Evolutionary conservation across 768 basidiomycete species (phyloP).

Genomic region (Leucogyrophana mollusca): DNA sequence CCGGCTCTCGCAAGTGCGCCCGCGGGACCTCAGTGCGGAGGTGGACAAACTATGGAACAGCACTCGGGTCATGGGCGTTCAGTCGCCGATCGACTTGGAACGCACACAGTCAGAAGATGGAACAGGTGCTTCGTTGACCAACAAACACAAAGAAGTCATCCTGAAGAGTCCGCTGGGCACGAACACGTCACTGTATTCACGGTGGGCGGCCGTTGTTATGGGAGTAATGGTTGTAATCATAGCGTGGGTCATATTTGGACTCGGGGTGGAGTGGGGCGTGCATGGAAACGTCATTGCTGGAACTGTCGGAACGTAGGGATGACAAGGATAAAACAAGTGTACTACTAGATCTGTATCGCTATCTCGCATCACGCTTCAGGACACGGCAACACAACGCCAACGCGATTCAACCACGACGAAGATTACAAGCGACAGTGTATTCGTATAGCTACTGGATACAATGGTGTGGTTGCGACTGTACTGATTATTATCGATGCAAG

Average conservation of each 20-base stretch:
- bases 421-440: neutral
- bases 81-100: too few relatives aligned
- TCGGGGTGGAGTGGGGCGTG: conserved; percentile 42
- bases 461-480: too few relatives aligned
- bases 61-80: neutral
- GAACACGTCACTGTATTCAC: conserved; percentile 3
- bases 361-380: too few relatives aligned
- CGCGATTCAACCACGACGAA: too few relatives aligned
- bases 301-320: conserved; percentile 24
- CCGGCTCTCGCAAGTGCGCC: conserved; percentile 36
- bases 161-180: conserved; percentile 4
- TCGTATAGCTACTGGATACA: too few relatives aligned
- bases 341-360: too few relatives aligned
- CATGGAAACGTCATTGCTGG: conserved; percentile 33
- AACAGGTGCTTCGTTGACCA: neutral
- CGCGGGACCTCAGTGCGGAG: conserved; percentile 26
- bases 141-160: conserved; percentile 1
- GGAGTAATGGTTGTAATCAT: conserved; percentile 30
- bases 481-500: too few relatives aligned
- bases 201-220: conserved; percentile 20
- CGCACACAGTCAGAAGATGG: neutral
- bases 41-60: conserved; percentile 24
- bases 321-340: neutral
- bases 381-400: too few relatives aligned
- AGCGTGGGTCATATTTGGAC: conserved; percentile 42